These are phyloP conservation scores for Dactylellina cionopaga DNA, from an alignment of 2,329 filamentous ascomycete species.

Conservation along the genomic window DNA sequence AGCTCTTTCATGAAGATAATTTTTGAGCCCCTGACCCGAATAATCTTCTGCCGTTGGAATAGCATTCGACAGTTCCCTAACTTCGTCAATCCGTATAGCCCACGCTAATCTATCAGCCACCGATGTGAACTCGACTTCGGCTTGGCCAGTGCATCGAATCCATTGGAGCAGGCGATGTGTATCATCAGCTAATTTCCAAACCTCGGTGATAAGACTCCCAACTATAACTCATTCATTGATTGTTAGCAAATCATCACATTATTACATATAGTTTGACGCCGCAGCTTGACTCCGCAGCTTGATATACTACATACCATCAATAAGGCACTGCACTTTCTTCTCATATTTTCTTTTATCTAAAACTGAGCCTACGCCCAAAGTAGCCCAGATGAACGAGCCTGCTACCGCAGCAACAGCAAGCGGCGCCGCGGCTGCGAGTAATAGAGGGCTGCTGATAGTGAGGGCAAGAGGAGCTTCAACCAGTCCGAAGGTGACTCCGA, in stretches of 20 bases:
- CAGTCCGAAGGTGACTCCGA: not conserved
- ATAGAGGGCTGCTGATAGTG: not conserved
- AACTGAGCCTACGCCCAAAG: not conserved
- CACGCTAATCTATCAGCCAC: not conserved
- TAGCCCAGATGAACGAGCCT: not conserved
- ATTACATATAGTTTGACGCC: not conserved
- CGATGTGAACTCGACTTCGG: not conserved
- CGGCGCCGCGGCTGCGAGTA: not conserved
- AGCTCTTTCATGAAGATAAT: slow-evolving; percentile 14
- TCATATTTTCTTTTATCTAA: not conserved
- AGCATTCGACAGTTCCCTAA: not conserved
- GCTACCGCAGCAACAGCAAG: not conserved
- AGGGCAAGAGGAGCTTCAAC: not conserved
- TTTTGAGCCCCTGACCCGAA: slow-evolving; percentile 7
- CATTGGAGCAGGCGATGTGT: not conserved
- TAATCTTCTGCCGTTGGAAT: slow-evolving; percentile 4
- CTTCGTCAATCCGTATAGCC: not conserved
- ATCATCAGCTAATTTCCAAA: not conserved
- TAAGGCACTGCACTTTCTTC: slow-evolving; percentile 10
- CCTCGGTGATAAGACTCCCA: not conserved
- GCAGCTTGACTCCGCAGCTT: not conserved
- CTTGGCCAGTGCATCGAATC: not conserved
- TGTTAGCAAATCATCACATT: not conserved
- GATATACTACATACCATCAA: not conserved
- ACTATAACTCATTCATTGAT: not conserved